Evolutionary conservation across 2,329 filamentous ascomycete species (phyloP).

Genomic region (Aureobasidium uvarum): DNA sequence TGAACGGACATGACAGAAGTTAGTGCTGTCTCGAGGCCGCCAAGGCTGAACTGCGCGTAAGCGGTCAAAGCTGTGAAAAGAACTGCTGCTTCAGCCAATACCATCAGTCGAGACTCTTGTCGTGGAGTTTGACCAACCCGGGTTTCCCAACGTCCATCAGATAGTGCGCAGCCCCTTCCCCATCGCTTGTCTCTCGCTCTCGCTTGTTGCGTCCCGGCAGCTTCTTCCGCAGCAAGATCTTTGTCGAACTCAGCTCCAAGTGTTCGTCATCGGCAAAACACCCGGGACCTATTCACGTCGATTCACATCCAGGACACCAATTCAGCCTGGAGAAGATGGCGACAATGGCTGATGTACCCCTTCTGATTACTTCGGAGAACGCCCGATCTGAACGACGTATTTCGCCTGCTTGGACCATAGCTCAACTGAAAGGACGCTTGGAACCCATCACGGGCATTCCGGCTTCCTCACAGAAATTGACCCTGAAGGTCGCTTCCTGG

Average conservation of each 20-base stretch:
- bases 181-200: not conserved
- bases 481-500: slow-evolving; percentile 64
- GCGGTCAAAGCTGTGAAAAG: slow-evolving; percentile 8
- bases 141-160: not conserved
- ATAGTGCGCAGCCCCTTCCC: not conserved
- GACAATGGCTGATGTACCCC: slow-evolving; percentile 67
- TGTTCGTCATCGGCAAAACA: not conserved
- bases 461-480: slow-evolving; percentile 72
- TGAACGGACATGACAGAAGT: not conserved
- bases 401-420: slow-evolving; percentile 87
- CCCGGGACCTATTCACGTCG: not conserved
- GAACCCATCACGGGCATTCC: slow-evolving; percentile 93
- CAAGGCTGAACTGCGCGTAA: slow-evolving; percentile 10
- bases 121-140: not conserved
- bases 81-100: not conserved
- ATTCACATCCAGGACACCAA: not conserved
- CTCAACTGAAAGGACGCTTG: slow-evolving; percentile 78
- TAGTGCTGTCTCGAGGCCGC: slow-evolving; percentile 11
- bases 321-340: slow-evolving; percentile 16
- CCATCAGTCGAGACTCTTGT: not conserved
- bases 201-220: not conserved
- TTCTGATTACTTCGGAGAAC: slow-evolving; percentile 72
- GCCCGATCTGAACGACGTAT: slow-evolving; percentile 84
- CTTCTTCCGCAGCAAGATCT: not conserved
- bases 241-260: not conserved